These are phyloP conservation scores for Schizophyllum commune DNA, from an alignment of 1,284 basidiomycete species.

Conservation along the genomic window DNA sequence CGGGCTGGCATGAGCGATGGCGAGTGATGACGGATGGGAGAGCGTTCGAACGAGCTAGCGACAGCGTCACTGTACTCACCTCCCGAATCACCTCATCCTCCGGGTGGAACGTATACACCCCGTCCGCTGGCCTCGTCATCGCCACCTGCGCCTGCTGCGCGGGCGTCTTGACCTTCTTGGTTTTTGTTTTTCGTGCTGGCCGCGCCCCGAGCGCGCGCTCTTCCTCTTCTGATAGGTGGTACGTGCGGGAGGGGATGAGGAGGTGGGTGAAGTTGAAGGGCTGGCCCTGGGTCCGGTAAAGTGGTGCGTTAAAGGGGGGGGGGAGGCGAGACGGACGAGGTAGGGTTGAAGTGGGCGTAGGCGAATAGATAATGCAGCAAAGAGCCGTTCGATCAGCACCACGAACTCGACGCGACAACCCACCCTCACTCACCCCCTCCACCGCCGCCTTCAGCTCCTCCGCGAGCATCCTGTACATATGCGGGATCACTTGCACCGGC, in stretches of 20 bases:
- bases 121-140: slow-evolving; percentile 28
- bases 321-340: too few relatives aligned
- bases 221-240: slow-evolving; percentile 57
- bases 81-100: slow-evolving; percentile 75
- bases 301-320: too few relatives aligned
- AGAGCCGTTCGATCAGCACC: too few relatives aligned
- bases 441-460: slow-evolving; percentile 72
- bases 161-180: slow-evolving; percentile 29
- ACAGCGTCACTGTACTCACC: slow-evolving; percentile 28
- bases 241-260: slow-evolving; percentile 69
- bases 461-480: slow-evolving; percentile 82
- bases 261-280: slow-evolving; percentile 67
- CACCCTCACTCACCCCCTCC: slow-evolving; percentile 55
- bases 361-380: too few relatives aligned
- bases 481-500: slow-evolving; percentile 84
- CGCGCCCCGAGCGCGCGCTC: slow-evolving; percentile 34
- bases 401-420: too few relatives aligned
- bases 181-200: slow-evolving; percentile 21
- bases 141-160: slow-evolving; percentile 15
- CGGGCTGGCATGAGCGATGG: too few relatives aligned
- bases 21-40: too few relatives aligned
- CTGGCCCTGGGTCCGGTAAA: slow-evolving; percentile 38
- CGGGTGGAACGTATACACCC: slow-evolving; percentile 73
- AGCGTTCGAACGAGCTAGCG: too few relatives aligned
- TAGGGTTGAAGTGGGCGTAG: too few relatives aligned